Evolutionary conservation across 495 filamentous ascomycete species (phyloP).

Genomic region (Podospora bellae-mahoneyi): DNA sequence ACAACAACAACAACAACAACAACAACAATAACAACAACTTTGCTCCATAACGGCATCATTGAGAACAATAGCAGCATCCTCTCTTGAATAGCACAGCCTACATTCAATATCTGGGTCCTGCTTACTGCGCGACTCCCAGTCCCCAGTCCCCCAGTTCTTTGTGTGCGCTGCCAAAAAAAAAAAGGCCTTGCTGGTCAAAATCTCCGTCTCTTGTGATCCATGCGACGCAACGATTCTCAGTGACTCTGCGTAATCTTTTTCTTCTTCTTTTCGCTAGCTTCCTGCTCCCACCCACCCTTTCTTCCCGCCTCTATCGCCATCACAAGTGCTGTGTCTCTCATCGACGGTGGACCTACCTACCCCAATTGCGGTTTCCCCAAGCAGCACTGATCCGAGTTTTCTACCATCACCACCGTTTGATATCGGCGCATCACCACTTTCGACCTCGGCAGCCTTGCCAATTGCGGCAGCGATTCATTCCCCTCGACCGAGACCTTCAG

Average conservation of each 20-base stretch:
- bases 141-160: not conserved
- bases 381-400: not conserved
- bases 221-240: not conserved
- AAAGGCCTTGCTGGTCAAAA: not conserved
- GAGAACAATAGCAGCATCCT: not conserved
- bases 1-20: no score
- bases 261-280: not conserved
- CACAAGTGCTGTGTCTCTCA: not conserved
- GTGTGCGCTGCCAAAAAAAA: not conserved
- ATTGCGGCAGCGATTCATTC: not conserved
- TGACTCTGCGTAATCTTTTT: not conserved
- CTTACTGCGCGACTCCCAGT: not conserved
- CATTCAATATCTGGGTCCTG: not conserved
- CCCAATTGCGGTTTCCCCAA: not conserved
- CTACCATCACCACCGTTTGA: not conserved
- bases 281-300: not conserved
- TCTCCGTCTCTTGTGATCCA: not conserved
- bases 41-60: not conserved
- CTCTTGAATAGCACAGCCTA: not conserved
- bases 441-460: no score
- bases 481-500: constrained; percentile 23
- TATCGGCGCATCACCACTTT: not conserved
- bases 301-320: not conserved
- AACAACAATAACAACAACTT: no score
- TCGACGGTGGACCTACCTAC: no score